phyloP scores from a whole-genome alignment of 768 basidiomycete genomes.

The Leccinellum luteum region DNA sequence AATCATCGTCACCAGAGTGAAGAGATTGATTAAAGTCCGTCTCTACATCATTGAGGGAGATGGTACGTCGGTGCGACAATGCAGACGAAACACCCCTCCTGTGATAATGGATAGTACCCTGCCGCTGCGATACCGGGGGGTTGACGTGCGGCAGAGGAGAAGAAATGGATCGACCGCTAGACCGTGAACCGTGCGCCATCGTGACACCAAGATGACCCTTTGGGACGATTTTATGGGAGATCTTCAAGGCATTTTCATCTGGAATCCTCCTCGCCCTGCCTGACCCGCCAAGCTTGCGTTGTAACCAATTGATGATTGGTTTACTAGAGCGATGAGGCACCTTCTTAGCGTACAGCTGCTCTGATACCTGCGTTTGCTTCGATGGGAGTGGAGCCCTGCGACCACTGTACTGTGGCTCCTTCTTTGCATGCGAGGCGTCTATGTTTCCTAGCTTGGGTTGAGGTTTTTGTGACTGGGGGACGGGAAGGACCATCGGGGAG shows the following conservation, averaged over 20 bases:
- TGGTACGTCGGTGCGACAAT: slow-evolving; percentile 48
- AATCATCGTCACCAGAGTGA: slow-evolving; percentile 36
- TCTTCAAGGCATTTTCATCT: slow-evolving; percentile 26
- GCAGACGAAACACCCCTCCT: slow-evolving; percentile 22
- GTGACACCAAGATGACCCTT: slow-evolving; percentile 16
- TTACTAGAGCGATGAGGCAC: slow-evolving; percentile 69
- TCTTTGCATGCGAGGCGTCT: slow-evolving; percentile 11
- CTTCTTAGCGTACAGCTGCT: slow-evolving; percentile 53
- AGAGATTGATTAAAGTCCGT: slow-evolving; percentile 40
- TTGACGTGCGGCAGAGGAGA: slow-evolving; percentile 26
- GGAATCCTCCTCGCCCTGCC: slow-evolving; percentile 52
- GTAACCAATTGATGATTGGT: slow-evolving; percentile 88
- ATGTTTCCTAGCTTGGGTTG: slow-evolving; percentile 12
- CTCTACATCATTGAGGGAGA: slow-evolving; percentile 63
- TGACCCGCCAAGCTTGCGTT: slow-evolving; percentile 77
- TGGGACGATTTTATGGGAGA: slow-evolving; percentile 9
- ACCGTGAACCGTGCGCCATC: slow-evolving; percentile 14
- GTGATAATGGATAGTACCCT: slow-evolving; percentile 15
- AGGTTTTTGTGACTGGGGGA: slow-evolving; percentile 11
- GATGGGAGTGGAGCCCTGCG: slow-evolving; percentile 17
- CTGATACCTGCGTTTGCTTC: slow-evolving; percentile 26
- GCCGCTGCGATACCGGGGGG: slow-evolving; percentile 25
- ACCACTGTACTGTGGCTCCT: slow-evolving; percentile 17
- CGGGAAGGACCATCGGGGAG: slow-evolving; percentile 14
- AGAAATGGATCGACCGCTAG: slow-evolving; percentile 29